Evolutionary conservation across 371 early-diverging fungal genomes (phyloP).

Genomic region (Saksenaea oblongispora): DNA sequence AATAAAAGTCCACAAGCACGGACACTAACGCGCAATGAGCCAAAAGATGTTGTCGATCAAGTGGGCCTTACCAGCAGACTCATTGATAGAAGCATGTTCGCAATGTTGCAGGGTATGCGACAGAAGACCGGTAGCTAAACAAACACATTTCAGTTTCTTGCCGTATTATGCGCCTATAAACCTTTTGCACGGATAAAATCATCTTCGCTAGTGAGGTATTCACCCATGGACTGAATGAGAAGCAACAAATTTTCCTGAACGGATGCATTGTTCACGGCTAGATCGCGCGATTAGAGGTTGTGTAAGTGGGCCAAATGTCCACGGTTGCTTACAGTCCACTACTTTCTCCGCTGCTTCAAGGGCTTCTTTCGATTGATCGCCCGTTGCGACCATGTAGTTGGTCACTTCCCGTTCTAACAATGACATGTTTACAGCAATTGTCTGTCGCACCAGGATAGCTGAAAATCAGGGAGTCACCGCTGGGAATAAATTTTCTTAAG

Average conservation of each 20-base stretch:
- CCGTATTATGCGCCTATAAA: constrained; percentile 10
- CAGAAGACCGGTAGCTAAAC: constrained; percentile 50
- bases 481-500: background rate
- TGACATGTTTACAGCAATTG: constrained; percentile 15
- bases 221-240: constrained; percentile 81
- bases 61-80: constrained; percentile 39
- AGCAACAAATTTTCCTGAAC: constrained; percentile 51
- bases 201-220: constrained; percentile 80
- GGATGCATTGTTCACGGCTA: constrained; percentile 42
- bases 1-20: constrained; percentile 77
- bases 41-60: constrained; percentile 7
- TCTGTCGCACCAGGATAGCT: background rate
- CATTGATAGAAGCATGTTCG: constrained; percentile 36
- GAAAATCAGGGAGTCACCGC: background rate
- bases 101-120: constrained; percentile 51
- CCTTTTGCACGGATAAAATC: constrained; percentile 86
- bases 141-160: background rate
- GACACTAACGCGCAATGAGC: constrained; percentile 36
- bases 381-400: constrained; percentile 48
- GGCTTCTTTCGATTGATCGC: constrained; percentile 33
- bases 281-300: background rate
- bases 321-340: constrained; percentile 26
- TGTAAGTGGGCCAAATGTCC: background rate
- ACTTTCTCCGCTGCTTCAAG: constrained; percentile 27
- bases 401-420: constrained; percentile 39